phyloP scores from a whole-genome alignment of 176 grass and related monocot species.

The Coix lacrymajobi region DNA sequence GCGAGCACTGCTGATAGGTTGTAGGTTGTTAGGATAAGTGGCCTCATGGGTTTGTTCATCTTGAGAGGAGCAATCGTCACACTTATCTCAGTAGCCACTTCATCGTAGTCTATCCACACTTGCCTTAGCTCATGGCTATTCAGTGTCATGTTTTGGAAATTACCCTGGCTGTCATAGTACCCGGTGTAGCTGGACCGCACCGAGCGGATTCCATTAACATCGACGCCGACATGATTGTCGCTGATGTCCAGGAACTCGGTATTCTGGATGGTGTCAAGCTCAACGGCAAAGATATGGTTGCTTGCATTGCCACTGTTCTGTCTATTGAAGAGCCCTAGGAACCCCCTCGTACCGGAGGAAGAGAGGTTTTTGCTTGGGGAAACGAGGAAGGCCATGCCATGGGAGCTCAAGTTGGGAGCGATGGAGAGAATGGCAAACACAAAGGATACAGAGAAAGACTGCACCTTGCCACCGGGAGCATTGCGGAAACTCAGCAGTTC shows the following conservation, averaged over 20 bases:
- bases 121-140: neutral
- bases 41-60: neutral
- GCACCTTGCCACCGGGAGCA: neutral
- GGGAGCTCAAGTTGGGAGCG: slow-evolving; percentile 1
- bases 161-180: neutral
- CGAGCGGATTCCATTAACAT: neutral
- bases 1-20: neutral
- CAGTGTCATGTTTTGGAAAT: neutral
- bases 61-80: slow-evolving; percentile 9
- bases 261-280: slow-evolving; percentile 8
- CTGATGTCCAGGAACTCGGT: neutral
- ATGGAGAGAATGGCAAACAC: slow-evolving; percentile 31
- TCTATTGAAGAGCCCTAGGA: neutral
- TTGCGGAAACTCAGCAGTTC: slow-evolving; percentile 3
- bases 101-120: neutral
- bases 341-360: neutral
- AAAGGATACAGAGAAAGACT: slow-evolving; percentile 43
- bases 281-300: slow-evolving; percentile 10
- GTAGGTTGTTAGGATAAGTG: neutral
- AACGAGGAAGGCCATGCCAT: slow-evolving; percentile 37
- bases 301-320: neutral
- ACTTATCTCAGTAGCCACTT: neutral
- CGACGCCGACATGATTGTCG: neutral
- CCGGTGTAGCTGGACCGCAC: neutral
- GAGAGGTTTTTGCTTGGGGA: slow-evolving; percentile 24